phyloP scores from a whole-genome alignment of 2,329 filamentous ascomycete species.

The Xylaria sp. region DNA sequence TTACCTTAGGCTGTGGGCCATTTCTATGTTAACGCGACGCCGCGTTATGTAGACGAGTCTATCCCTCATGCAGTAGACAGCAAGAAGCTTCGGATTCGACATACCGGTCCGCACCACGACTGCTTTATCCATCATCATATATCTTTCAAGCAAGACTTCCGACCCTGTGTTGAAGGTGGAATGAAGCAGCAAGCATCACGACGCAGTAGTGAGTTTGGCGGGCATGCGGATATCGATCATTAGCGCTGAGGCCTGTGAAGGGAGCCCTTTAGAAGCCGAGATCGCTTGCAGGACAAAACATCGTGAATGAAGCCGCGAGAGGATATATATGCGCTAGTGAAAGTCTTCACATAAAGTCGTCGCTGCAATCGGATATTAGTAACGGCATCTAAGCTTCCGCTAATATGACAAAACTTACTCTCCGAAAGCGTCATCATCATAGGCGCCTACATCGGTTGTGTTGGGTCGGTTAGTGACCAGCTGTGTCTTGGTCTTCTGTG shows the following conservation, averaged over 20 bases:
- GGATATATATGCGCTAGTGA: slow-evolving; percentile 34
- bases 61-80: slow-evolving; percentile 25
- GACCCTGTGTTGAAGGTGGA: slow-evolving; percentile 14
- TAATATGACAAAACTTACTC: slow-evolving; percentile 70
- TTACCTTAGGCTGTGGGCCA: slow-evolving; percentile 13
- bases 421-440: slow-evolving; percentile 83
- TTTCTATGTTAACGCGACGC: slow-evolving; percentile 13
- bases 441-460: slow-evolving; percentile 76
- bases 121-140: slow-evolving; percentile 36
- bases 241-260: slow-evolving; percentile 13
- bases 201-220: slow-evolving; percentile 28
- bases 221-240: slow-evolving; percentile 4
- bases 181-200: slow-evolving; percentile 27
- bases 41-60: slow-evolving; percentile 10
- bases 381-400: not conserved
- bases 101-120: not conserved
- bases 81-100: slow-evolving; percentile 35
- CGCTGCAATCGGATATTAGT: slow-evolving; percentile 56
- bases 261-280: slow-evolving; percentile 23
- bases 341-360: slow-evolving; percentile 76
- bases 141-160: slow-evolving; percentile 28
- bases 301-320: slow-evolving; percentile 34
- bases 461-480: slow-evolving; percentile 74
- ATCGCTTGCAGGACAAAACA: slow-evolving; percentile 23
- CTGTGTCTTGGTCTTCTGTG: slow-evolving; percentile 91